Conservation (phyloP, 2,329 filamentous ascomycete genomes). For the Eutypella sp. region DNA sequence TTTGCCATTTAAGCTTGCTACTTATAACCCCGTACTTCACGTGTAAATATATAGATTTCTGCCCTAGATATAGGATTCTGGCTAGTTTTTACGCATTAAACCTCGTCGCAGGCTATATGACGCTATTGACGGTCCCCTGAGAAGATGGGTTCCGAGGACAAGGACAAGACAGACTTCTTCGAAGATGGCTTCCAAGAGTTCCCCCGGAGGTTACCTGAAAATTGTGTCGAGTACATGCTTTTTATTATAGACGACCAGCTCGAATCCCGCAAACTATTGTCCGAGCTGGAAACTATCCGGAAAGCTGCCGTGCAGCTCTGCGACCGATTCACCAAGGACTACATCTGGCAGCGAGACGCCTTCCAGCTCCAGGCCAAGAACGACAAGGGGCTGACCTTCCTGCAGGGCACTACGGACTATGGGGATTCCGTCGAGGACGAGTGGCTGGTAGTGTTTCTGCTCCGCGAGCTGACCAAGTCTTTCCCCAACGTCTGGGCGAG, state of each 20-base stretch:
- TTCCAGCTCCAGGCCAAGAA: conserved; percentile 67
- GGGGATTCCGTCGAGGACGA: conserved; percentile 96
- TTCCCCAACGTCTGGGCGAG: conserved; percentile 76
- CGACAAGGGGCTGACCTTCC: conserved; percentile 50
- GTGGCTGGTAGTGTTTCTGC: conserved; percentile 89
- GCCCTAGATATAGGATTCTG: no score
- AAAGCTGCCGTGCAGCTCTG: conserved; percentile 61
- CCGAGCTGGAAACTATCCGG: conserved; percentile 66
- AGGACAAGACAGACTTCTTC: conserved; percentile 21
- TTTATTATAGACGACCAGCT: conserved; percentile 61
- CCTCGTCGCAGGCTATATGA: no score
- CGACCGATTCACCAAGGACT: conserved; percentile 66
- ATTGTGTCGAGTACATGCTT: conserved; percentile 80
- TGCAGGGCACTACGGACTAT: conserved; percentile 78
- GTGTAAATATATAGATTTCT: no score
- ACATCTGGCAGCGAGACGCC: conserved; percentile 90
- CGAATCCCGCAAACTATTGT: conserved; percentile 52
- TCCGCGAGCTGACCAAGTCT: conserved; percentile 72
- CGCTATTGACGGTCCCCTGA: no score
- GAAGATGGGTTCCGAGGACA: conserved; percentile 20
- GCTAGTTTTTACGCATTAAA: no score
- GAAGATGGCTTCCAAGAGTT: conserved; percentile 26
- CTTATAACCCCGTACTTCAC: no score
- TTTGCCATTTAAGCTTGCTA: no score
- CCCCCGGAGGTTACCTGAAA: conserved; percentile 60